Conservation (phyloP, 805 yeast species). For the Saturnispora kantuleensis region DNA sequence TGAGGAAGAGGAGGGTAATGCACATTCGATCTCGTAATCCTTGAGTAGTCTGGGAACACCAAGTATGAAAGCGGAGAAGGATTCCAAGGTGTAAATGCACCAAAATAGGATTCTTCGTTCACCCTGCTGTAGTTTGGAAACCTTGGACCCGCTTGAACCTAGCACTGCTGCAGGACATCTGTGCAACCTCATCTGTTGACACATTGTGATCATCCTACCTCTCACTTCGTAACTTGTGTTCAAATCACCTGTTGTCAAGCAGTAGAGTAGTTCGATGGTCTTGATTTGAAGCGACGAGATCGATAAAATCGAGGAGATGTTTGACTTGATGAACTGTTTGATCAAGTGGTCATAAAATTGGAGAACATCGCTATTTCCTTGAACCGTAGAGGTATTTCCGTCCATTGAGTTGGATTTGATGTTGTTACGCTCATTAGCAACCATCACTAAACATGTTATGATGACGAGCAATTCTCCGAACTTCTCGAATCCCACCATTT, state of each 20-base stretch:
- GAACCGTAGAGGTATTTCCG: constrained; percentile 3
- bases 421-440: constrained; percentile 28
- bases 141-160: constrained; percentile 52
- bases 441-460: constrained; percentile 41
- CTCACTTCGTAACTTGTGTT: constrained; percentile 66
- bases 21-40: constrained; percentile 80
- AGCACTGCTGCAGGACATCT: constrained; percentile 80
- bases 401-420: constrained; percentile 5
- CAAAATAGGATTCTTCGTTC: constrained; percentile 77
- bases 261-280: constrained; percentile 59
- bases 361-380: constrained; percentile 26
- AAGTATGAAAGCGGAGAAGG: constrained; percentile 60
- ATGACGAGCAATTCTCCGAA: constrained; percentile 47
- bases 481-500: constrained; percentile 37
- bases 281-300: constrained; percentile 62
- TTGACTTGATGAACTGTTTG: constrained; percentile 53
- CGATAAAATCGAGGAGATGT: constrained; percentile 50
- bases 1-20: constrained; percentile 49
- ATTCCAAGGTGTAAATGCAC: constrained; percentile 72
- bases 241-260: constrained; percentile 63
- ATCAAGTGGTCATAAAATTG: constrained; percentile 52
- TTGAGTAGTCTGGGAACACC: constrained; percentile 78
- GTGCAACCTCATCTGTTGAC: constrained; percentile 76
- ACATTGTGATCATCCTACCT: constrained; percentile 70
- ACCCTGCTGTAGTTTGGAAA: constrained; percentile 65